Base-by-base conservation (phyloP, 129 eudicot species). In the Heracleum sosnowskyi region DNA sequence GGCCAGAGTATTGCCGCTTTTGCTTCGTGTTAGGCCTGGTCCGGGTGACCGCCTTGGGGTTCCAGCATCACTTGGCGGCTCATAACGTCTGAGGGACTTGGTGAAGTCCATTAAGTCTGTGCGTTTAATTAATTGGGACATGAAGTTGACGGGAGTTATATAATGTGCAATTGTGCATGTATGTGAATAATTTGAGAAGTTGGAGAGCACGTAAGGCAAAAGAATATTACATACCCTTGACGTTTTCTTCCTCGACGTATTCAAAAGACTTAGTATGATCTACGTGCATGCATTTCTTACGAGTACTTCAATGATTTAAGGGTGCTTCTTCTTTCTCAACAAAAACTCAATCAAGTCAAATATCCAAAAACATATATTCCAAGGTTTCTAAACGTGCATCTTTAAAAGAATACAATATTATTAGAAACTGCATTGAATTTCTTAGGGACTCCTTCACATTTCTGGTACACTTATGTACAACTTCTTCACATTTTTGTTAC, bases 1-100 rank as follows among this genome's bases (percentile, higher is more conserved):
- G 60, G 60, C 68, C 60, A 71, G 42, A 40, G 79, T 36, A 73
- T 37, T 79, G 8, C 64, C 82, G 80, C 86, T 79, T 70, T 69
- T 78, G 79, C 86, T 74, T 13, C 86, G 79, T 33, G 69, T 66
- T 55, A 82, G 60, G 76, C 77, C 80, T 15, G 82, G 82, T 11
- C 77, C 82, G 22, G 83, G 83, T 18, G 80, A 75, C 5, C 41
- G 36, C 73, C 46, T n/a, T 55, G 40, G 46, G 17, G 46, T 22
- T 44, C 57, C 68, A 41, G 36, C 75, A 42, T 44, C 76, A 31
- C n/a, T 44, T 72, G 66, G 76, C 66, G 47, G 26, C 24, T 69
- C 51, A 40, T 73, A 83, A 44, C 69, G 74, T 12, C 75, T 64
- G 11, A 51, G 80, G n/a, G 70, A 76, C 37, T 16, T 20, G 40